These are phyloP conservation scores for Pythium graminicola DNA, from an alignment of 352 stramenopile species.

Conservation along the genomic window DNA sequence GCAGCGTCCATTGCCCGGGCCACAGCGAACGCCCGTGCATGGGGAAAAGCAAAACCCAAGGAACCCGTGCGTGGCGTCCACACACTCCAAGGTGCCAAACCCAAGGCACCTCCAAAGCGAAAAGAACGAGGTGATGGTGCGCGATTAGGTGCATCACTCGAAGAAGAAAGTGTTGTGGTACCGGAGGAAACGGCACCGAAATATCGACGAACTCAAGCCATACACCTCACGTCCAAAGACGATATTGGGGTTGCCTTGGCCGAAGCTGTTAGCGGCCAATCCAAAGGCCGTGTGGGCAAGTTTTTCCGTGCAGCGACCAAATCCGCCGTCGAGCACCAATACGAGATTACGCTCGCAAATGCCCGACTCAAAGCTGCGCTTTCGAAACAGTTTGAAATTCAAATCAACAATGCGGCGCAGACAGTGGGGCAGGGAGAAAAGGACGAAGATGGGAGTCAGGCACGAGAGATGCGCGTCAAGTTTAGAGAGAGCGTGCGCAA, in stretches of 20 bases:
- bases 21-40: constrained; percentile 1
- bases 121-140: constrained; percentile 45
- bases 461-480: constrained; percentile 45
- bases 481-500: constrained; percentile 78
- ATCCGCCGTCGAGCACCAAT: constrained; percentile 73
- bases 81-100: constrained; percentile 31
- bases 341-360: constrained; percentile 66
- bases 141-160: constrained; percentile 49
- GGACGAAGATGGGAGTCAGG: not conserved
- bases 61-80: constrained; percentile 36
- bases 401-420: constrained; percentile 11
- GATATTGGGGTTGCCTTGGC: constrained; percentile 60
- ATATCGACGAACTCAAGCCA: constrained; percentile 39
- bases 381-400: constrained; percentile 49
- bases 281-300: constrained; percentile 51
- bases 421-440: constrained; percentile 20
- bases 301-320: constrained; percentile 77
- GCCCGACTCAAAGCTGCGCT: constrained; percentile 68
- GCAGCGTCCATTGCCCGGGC: constrained; percentile 19
- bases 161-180: constrained; percentile 17
- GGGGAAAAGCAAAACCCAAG: constrained; percentile 2
- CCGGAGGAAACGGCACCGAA: constrained; percentile 23
- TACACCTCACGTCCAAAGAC: constrained; percentile 73
- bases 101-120: constrained; percentile 3
- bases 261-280: constrained; percentile 52